Percentiles rank a stretch among this genome's conserved stretches.
These are phyloP conservation scores for Arctostaphylos glauca DNA, from an alignment of 148 eudicot species.

Conservation along the genomic window DNA sequence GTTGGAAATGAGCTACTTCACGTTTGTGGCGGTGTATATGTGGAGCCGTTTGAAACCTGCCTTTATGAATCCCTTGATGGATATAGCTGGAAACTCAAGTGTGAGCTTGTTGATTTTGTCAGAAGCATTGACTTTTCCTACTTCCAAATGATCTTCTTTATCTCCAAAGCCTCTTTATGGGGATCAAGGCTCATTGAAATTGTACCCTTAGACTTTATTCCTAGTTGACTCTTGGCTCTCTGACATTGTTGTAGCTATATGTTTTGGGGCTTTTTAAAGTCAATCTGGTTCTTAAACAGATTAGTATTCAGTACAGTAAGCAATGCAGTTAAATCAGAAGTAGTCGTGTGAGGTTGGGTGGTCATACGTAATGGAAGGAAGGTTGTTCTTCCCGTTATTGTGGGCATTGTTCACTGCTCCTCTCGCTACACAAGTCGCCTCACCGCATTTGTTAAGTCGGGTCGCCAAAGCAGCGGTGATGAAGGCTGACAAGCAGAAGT, in stretches of 20 bases:
- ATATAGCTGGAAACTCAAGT: neutral
- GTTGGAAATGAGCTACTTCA: neutral
- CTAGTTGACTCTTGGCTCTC: neutral
- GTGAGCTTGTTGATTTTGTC: neutral
- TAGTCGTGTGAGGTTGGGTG: neutral
- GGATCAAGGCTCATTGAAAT: neutral
- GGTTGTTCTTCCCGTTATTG: neutral
- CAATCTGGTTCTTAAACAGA: neutral
- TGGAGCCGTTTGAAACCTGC: neutral
- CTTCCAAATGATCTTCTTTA: neutral
- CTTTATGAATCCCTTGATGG: neutral
- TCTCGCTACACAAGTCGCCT: too few species aligned
- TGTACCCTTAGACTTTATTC: neutral
- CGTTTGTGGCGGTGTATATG: neutral
- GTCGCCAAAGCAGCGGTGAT: too few species aligned
- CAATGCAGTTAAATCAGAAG: neutral
- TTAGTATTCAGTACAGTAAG: neutral
- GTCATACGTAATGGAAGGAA: neutral
- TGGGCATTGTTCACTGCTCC: neutral
- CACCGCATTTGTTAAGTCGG: too few species aligned
- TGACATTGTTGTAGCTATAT: neutral
- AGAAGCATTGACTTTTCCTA: neutral
- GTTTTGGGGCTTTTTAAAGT: neutral
- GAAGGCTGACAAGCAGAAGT: too few species aligned
- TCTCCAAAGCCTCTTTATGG: neutral